Evolutionary conservation across 106 monocot genomes (phyloP).

Genomic region (Amphibolis antarctica): DNA sequence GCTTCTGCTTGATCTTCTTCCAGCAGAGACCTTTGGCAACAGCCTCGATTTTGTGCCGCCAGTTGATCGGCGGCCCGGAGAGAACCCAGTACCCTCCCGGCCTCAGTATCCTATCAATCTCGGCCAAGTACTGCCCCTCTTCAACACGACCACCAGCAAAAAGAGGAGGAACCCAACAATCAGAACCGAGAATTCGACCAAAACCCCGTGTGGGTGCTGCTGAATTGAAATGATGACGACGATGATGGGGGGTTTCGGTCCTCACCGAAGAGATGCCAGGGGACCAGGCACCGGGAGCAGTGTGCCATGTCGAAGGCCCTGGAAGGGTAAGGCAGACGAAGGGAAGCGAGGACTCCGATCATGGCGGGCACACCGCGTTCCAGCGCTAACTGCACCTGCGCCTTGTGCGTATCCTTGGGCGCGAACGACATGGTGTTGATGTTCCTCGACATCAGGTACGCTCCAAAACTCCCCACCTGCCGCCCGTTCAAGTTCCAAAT

Average conservation of each 20-base stretch:
- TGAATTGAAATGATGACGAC: too few relatives aligned
- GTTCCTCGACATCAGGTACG: slow-evolving; percentile 28
- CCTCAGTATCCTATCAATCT: slow-evolving; percentile 37
- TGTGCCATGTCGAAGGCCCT: slow-evolving; percentile 63
- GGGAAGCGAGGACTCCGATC: slow-evolving; percentile 44
- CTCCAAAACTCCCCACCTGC: slow-evolving; percentile 59
- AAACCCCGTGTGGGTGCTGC: too few relatives aligned
- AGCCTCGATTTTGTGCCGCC: slow-evolving; percentile 32
- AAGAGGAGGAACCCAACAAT: background rate
- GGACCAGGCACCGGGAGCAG: slow-evolving; percentile 59
- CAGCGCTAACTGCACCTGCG: slow-evolving; percentile 56
- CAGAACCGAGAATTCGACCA: too few relatives aligned
- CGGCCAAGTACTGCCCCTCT: slow-evolving; percentile 37
- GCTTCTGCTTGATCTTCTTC: slow-evolving; percentile 38
- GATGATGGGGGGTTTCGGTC: background rate
- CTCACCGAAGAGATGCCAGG: slow-evolving; percentile 33
- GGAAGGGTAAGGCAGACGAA: slow-evolving; percentile 45
- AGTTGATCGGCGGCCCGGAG: slow-evolving; percentile 50
- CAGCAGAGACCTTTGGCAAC: slow-evolving; percentile 36
- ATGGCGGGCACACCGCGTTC: slow-evolving; percentile 57
- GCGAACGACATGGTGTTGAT: slow-evolving; percentile 50
- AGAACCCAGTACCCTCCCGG: slow-evolving; percentile 55
- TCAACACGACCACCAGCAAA: background rate
- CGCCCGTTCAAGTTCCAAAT: background rate
- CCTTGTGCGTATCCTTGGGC: slow-evolving; percentile 50